phyloP scores from a whole-genome alignment of 2,329 filamentous ascomycete genomes.

The Fusarium secorum region DNA sequence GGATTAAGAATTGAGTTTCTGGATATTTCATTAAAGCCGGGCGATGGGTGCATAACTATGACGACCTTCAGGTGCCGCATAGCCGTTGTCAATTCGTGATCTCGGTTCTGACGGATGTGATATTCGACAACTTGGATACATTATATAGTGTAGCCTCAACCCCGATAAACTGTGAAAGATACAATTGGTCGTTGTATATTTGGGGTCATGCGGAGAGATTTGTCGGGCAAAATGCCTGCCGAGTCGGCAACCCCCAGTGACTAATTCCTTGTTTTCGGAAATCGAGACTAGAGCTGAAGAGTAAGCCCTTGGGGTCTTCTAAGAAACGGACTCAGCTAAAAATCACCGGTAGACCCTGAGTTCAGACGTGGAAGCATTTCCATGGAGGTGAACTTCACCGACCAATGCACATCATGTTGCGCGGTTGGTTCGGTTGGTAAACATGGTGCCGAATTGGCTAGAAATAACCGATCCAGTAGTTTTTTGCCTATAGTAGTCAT shows the following conservation, averaged over 20 bases:
- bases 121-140: neutral
- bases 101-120: conserved; percentile 22
- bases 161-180: neutral
- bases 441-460: neutral
- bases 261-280: neutral
- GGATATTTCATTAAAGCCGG: neutral
- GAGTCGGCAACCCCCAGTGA: neutral
- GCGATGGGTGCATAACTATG: conserved; percentile 6
- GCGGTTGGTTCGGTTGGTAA: neutral
- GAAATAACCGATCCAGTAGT: neutral
- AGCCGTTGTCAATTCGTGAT: neutral
- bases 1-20: conserved; percentile 4
- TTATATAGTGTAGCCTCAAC: neutral
- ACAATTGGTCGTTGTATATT: neutral
- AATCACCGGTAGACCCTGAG: neutral
- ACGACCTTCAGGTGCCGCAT: neutral
- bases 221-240: neutral
- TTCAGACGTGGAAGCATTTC: neutral
- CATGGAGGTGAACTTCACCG: neutral
- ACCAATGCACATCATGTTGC: neutral
- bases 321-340: neutral
- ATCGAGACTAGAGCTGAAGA: neutral
- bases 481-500: neutral
- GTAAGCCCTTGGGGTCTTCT: neutral
- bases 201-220: neutral